A percentile compares a stretch with the other conserved stretches of the same genome.
phyloP scores from a whole-genome alignment of 495 filamentous ascomycete species.

The Geoglossum glabrum region DNA sequence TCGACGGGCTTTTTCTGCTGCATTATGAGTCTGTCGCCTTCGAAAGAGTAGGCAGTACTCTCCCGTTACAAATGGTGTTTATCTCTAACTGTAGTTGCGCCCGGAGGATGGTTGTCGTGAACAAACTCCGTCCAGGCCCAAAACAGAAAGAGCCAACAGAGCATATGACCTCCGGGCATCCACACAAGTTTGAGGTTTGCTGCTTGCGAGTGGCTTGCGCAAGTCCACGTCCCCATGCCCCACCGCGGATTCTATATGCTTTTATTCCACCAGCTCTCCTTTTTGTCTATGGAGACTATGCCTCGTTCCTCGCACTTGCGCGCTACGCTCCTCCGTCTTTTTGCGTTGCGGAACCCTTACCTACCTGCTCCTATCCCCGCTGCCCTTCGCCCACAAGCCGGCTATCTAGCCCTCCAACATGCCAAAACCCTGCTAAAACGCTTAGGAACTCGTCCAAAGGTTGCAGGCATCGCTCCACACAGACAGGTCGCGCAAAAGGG shows the following conservation, averaged over 20 bases:
- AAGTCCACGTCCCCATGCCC: neutral
- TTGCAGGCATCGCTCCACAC: constrained; percentile 61
- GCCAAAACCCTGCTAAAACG: constrained; percentile 32
- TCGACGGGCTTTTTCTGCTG: neutral
- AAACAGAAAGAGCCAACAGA: neutral
- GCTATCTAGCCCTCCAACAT: constrained; percentile 21
- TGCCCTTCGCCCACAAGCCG: constrained; percentile 21
- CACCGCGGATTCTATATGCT: neutral
- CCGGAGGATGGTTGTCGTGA: neutral
- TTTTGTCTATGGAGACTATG: constrained; percentile 52
- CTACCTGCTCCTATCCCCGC: constrained; percentile 15
- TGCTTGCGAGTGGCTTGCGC: neutral
- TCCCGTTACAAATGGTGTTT: neutral
- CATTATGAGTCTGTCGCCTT: neutral
- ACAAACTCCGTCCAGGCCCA: neutral
- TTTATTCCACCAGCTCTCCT: constrained; percentile 14
- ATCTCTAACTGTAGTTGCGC: neutral
- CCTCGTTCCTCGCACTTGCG: constrained; percentile 50
- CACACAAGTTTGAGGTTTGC: neutral
- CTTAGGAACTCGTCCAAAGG: constrained; percentile 36
- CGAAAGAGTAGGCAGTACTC: neutral
- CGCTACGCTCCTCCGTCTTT: constrained; percentile 35
- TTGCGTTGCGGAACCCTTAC: constrained; percentile 38
- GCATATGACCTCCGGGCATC: neutral
- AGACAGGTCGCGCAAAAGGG: constrained; percentile 46